These are phyloP conservation scores for Bipolaris bicolor DNA, from an alignment of 2,329 filamentous ascomycete species.

Conservation along the genomic window DNA sequence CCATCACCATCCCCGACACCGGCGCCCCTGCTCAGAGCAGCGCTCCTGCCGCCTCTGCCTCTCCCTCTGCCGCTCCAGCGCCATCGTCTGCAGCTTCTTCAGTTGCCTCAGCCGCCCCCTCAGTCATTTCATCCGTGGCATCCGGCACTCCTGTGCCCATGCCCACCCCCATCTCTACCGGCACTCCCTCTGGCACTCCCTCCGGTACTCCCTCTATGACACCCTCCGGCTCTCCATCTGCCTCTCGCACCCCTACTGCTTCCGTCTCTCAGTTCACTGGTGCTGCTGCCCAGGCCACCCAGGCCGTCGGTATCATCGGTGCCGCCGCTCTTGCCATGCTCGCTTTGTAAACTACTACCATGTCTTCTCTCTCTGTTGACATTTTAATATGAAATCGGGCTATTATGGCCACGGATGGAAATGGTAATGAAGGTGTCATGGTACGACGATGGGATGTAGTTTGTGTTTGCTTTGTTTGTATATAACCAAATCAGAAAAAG, in stretches of 20 bases:
- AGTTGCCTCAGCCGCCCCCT: conserved; percentile 8
- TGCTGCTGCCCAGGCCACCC: conserved; percentile 41
- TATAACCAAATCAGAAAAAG: neutral
- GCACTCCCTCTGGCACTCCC: conserved; percentile 6
- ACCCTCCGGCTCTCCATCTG: conserved; percentile 10
- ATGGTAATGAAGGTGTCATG: neutral
- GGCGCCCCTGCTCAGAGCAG: conserved; percentile 12
- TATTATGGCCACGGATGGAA: neutral
- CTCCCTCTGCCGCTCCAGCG: conserved; percentile 6
- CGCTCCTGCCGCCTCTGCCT: conserved; percentile 14
- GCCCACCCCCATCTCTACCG: conserved; percentile 10
- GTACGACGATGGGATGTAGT: neutral
- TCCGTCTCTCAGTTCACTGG: conserved; percentile 40
- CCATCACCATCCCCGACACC: conserved; percentile 36
- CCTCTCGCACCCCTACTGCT: conserved; percentile 3
- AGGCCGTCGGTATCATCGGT: conserved; percentile 43
- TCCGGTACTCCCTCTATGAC: neutral
- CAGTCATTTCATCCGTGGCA: conserved; percentile 14
- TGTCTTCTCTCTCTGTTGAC: neutral
- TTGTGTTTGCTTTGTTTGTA: neutral
- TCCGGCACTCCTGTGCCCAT: conserved; percentile 15
- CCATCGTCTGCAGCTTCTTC: neutral
- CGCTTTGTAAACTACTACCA: conserved; percentile 39
- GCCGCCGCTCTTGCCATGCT: conserved; percentile 45
- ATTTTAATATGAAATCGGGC: neutral